phyloP scores from a whole-genome alignment of 2,329 filamentous ascomycete species.

The Xylariaceae sp. region DNA sequence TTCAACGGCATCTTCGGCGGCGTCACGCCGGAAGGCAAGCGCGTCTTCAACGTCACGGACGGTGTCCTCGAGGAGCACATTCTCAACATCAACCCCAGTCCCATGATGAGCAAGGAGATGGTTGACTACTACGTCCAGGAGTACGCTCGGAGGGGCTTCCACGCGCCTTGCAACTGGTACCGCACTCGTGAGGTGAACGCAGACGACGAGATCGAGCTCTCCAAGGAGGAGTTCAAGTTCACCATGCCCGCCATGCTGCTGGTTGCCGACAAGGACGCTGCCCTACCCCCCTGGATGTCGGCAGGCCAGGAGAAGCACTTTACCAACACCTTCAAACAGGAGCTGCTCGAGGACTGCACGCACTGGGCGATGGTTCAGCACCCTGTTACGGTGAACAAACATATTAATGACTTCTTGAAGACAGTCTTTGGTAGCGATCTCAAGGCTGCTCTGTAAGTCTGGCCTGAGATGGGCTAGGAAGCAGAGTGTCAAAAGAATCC shows the following conservation, averaged over 20 bases:
- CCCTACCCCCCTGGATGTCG: conserved; percentile 68
- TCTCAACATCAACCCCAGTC: conserved; percentile 49
- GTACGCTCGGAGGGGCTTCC: conserved; percentile 66
- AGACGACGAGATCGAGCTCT: conserved; percentile 63
- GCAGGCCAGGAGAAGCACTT: conserved; percentile 65
- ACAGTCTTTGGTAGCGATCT: conserved; percentile 37
- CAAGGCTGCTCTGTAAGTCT: conserved; percentile 36
- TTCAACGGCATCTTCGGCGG: conserved; percentile 69
- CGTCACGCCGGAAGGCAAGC: conserved; percentile 48
- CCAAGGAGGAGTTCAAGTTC: conserved; percentile 56
- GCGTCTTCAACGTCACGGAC: conserved; percentile 51
- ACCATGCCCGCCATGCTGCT: conserved; percentile 69
- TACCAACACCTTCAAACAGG: conserved; percentile 53
- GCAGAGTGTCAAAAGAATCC: not conserved
- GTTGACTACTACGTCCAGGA: conserved; percentile 71
- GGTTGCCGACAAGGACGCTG: conserved; percentile 62
- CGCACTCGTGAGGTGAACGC: conserved; percentile 66
- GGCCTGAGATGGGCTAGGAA: not conserved
- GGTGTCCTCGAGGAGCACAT: conserved; percentile 63
- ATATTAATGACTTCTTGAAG: conserved; percentile 63
- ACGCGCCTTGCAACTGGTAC: conserved; percentile 87
- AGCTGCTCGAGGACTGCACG: conserved; percentile 54
- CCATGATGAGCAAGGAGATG: conserved; percentile 62
- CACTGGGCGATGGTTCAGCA: conserved; percentile 85
- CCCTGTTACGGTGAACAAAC: conserved; percentile 62